A percentile compares a stretch with the other conserved stretches of the same genome.
Conservation (phyloP, 2,329 filamentous ascomycete species). For the Paracoccidioides brasiliensis region DNA sequence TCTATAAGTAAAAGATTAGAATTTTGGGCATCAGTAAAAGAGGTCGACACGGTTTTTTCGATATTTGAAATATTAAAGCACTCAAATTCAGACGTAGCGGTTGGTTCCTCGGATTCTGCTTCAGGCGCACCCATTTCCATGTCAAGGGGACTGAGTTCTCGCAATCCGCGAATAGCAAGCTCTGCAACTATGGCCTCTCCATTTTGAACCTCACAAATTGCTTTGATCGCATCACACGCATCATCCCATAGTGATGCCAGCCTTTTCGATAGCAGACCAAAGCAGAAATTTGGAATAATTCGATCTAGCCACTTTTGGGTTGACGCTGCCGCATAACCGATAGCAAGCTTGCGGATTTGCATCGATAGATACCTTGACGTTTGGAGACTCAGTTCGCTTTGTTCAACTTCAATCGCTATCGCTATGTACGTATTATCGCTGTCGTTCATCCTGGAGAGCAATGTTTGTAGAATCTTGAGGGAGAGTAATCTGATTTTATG, state of each 20-base stretch:
- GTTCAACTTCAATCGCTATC: constrained; percentile 66
- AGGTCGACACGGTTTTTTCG: constrained; percentile 37
- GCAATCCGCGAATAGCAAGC: constrained; percentile 67
- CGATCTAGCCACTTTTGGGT: constrained; percentile 53
- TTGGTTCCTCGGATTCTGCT: constrained; percentile 17
- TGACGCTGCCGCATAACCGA: constrained; percentile 47
- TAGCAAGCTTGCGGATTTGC: constrained; percentile 65
- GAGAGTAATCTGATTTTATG: constrained; percentile 61
- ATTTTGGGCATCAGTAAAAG: constrained; percentile 41
- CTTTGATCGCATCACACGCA: constrained; percentile 59
- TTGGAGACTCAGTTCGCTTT: constrained; percentile 63
- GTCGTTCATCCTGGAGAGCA: constrained; percentile 39
- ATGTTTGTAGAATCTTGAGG: constrained; percentile 54
- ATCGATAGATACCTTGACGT: constrained; percentile 68
- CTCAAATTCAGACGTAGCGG: constrained; percentile 50
- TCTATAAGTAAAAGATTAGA: constrained; percentile 47
- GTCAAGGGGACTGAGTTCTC: constrained; percentile 14
- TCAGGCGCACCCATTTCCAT: constrained; percentile 4
- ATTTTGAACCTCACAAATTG: constrained; percentile 54
- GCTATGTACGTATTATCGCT: constrained; percentile 33
- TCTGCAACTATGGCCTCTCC: constrained; percentile 62
- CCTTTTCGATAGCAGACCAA: constrained; percentile 77
- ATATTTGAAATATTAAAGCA: constrained; percentile 62
- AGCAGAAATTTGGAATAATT: constrained; percentile 69
- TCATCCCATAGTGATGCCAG: constrained; percentile 83